Percentiles rank a stretch among this genome's conserved stretches.
Conservation (phyloP, 139 green algal species). For the Coelastrella sp. region DNA sequence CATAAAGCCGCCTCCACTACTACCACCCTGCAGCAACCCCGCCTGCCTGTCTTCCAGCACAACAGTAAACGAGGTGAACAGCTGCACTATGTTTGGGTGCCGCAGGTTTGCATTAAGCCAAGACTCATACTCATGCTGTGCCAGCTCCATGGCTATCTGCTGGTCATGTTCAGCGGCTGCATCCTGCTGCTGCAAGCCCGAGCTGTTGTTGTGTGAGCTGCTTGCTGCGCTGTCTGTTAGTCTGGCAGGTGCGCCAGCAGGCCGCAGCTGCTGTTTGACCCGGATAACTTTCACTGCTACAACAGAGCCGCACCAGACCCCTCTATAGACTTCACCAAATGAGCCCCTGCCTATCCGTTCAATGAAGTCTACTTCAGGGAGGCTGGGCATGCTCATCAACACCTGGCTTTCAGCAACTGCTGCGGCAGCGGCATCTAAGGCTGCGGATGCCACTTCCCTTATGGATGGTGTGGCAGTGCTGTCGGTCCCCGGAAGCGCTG, state of each 20-base stretch:
- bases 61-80: slow-evolving; percentile 49
- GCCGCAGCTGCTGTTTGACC: not conserved
- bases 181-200: not conserved
- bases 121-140: slow-evolving; percentile 45
- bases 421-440: not conserved
- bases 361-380: slow-evolving; percentile 50
- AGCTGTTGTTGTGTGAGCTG: not conserved
- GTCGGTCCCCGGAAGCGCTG: no score
- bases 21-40: not conserved
- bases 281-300: slow-evolving; percentile 50
- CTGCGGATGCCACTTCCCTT: no score
- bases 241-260: not conserved
- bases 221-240: not conserved
- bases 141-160: slow-evolving; percentile 34
- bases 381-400: not conserved
- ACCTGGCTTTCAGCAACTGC: not conserved
- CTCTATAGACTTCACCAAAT: slow-evolving; percentile 84
- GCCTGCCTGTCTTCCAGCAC: not conserved
- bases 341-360: slow-evolving; percentile 81
- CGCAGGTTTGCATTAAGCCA: slow-evolving; percentile 53
- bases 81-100: slow-evolving; percentile 52
- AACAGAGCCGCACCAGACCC: slow-evolving; percentile 47
- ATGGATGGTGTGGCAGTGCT: no score
- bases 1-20: not conserved
- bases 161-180: not conserved